Evolutionary conservation across 306 rosid species (phyloP).

Genomic region (Purshia tridentata): DNA sequence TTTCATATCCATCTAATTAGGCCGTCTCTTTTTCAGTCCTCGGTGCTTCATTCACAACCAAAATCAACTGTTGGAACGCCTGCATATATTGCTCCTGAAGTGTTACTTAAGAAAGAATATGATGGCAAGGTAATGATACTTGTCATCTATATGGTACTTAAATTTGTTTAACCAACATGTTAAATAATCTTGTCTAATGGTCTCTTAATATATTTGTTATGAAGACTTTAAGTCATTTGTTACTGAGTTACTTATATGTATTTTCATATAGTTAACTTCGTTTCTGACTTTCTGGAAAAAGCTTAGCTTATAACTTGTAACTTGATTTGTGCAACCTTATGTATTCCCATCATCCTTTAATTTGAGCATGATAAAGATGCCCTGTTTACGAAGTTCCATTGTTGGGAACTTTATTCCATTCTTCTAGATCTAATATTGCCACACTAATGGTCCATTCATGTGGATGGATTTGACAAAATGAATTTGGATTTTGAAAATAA

Average conservation of each 20-base stretch:
- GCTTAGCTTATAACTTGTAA: conserved; percentile 5
- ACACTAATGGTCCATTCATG: background rate
- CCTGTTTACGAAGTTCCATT: background rate
- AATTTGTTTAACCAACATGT: background rate
- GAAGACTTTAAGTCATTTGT: background rate
- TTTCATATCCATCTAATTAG: conserved; percentile 28
- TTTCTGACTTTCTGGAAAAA: background rate
- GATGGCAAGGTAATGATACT: conserved; percentile 81
- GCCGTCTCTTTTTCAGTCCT: conserved; percentile 57
- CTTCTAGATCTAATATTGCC: background rate
- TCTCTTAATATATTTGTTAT: background rate
- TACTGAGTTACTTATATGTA: background rate
- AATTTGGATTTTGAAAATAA: too few relatives aligned
- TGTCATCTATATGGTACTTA: conserved; percentile 3
- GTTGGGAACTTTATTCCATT: background rate
- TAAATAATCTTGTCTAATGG: background rate
- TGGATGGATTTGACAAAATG: too few relatives aligned
- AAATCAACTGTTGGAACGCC: conserved; percentile 98
- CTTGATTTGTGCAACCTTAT: conserved; percentile 8
- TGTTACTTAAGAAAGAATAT: conserved; percentile 91
- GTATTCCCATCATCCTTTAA: background rate
- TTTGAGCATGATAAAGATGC: background rate
- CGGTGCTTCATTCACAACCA: conserved; percentile 93
- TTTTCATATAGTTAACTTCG: background rate
- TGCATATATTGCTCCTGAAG: conserved; percentile 96